Conservation (phyloP, 1,284 basidiomycete genomes). For the Fistulinella cinereoalba region DNA sequence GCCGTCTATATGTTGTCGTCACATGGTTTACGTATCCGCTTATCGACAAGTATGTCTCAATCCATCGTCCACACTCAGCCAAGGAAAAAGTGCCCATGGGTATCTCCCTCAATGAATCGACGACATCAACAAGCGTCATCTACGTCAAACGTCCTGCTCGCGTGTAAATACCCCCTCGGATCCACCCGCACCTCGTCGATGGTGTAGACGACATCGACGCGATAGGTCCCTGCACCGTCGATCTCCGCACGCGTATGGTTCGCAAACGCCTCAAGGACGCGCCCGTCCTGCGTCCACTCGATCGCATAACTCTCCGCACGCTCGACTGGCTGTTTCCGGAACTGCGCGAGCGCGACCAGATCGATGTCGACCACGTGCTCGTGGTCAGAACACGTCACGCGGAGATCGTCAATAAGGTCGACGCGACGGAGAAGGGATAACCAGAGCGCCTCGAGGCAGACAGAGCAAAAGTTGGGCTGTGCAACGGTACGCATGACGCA, state of each 20-base stretch:
- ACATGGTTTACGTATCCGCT: too few species aligned
- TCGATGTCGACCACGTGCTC: constrained; percentile 38
- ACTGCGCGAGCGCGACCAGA: constrained; percentile 60
- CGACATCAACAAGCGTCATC: too few species aligned
- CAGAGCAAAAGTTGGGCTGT: constrained; percentile 70
- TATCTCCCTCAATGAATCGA: too few species aligned
- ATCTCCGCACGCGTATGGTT: constrained; percentile 49
- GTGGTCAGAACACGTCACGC: constrained; percentile 9
- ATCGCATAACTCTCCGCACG: constrained; percentile 53
- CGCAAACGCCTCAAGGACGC: constrained; percentile 40
- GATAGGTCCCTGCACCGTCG: constrained; percentile 43
- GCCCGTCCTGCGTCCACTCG: constrained; percentile 50
- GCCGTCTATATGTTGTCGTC: too few species aligned
- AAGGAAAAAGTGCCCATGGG: too few species aligned
- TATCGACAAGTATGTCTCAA: too few species aligned
- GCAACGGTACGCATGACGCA: constrained; percentile 82
- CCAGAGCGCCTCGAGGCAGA: constrained; percentile 75
- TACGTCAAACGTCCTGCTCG: constrained; percentile 22
- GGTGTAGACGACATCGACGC: constrained; percentile 47
- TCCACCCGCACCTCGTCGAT: constrained; percentile 58
- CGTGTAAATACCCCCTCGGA: constrained; percentile 32
- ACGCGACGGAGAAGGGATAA: constrained; percentile 56
- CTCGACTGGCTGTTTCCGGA: constrained; percentile 40
- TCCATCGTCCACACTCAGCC: too few species aligned
- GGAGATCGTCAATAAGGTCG: constrained; percentile 56